Evolutionary conservation across 1,284 basidiomycete species (phyloP), one percentile per base, ranked within the genome.

Genomic region (Albatrellus sp.): DNA sequence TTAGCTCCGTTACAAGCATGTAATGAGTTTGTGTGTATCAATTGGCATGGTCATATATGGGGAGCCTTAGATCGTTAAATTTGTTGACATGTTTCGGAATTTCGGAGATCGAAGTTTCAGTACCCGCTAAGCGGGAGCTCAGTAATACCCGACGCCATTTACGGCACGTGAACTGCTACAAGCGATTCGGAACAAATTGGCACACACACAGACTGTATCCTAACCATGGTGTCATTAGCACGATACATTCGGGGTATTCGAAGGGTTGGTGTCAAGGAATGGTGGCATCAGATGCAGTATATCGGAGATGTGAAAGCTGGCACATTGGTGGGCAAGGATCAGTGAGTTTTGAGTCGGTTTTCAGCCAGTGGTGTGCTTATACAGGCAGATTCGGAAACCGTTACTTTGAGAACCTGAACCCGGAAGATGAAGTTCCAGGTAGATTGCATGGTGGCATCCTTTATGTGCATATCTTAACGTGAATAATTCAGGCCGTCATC

Each of bases 231-330:
- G 54, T 89, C 85, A 37, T 61, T 93, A 45, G 64, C 68, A 40
- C 76, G 90, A 52, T 88, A 85, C 43, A 63, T 93, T 54, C 77
- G 82, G 53, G 82, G 73, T 59, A 70, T 90, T 44, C 77, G 76
- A 44, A 73, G 76, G 39, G 80, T 78, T 13, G 90, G 90, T 11
- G 57, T 88, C 47, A 73, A 73, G 54, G 82, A 89, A 64, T 92
- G 84, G 83, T 88, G 83, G 77, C 75, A 78, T 53, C 79, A 88
- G 53, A 65, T 83, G 73, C 77, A 90, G 63, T 90, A 92, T 60
- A 93, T 94, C 51, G 84, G 89, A 43, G 92, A 96, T 56, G 86
- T 87, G 45, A 97, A 96, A 64, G 77, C 75, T 19, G 92, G 91
- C 13, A 68, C 68, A 52, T 72, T 77, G 45, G 68, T 90, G 45